phyloP scores from a whole-genome alignment of 345 rosid genomes.

The Eucalyptus marginata region DNA sequence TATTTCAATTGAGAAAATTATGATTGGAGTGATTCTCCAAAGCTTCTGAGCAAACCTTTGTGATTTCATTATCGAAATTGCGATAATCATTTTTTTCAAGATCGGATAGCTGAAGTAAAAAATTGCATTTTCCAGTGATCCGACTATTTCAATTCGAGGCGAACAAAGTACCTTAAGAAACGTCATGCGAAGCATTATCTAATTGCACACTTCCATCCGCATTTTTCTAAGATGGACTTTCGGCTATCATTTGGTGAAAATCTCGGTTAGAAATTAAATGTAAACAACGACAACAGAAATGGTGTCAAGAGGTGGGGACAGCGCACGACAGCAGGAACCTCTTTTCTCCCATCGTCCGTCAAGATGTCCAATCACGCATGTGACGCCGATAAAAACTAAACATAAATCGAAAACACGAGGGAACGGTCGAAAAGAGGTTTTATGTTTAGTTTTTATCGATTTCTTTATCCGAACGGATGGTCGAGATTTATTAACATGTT shows the following conservation, averaged over 20 bases:
- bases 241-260: not conserved
- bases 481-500: too few relatives aligned
- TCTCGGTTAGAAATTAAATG: accelerated
- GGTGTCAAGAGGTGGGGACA: not conserved
- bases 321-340: not conserved
- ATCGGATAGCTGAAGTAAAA: accelerated
- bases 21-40: not conserved
- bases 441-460: too few relatives aligned
- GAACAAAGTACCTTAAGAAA: not conserved
- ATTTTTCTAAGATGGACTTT: not conserved
- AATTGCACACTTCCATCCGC: accelerated
- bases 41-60: accelerated
- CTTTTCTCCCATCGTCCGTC: not conserved
- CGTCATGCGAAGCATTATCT: not conserved
- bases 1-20: not conserved
- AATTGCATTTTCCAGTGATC: not conserved
- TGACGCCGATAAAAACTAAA: not conserved
- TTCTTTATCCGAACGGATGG: too few relatives aligned
- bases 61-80: not conserved
- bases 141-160: accelerated
- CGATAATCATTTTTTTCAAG: not conserved
- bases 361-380: not conserved
- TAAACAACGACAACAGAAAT: not conserved
- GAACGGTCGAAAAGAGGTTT: not conserved
- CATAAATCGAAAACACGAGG: not conserved